Evolutionary conservation across 768 basidiomycete species (phyloP), one percentile per base, ranked within the genome.

Genomic region (Cyclocybe cylindracea): DNA sequence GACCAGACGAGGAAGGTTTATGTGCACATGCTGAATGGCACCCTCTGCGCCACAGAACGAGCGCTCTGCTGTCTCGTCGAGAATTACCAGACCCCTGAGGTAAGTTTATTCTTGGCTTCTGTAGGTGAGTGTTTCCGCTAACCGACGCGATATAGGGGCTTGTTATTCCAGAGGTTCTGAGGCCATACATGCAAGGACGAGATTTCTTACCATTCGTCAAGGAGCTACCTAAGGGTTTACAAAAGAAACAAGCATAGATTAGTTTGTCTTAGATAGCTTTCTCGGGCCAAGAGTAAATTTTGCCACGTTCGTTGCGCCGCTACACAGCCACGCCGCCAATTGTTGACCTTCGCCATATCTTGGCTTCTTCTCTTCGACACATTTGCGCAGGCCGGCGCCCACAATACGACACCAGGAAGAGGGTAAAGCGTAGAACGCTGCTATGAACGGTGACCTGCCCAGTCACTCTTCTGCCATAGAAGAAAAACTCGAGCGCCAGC

Each of bases 11-110:
- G 90, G 52, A 95, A 98, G 66, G 74, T 94, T 4, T 98, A 98
- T 71, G 95, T 97, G 4, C 97, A 99, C 77, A 99, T 99, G 97
- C 74, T 99, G 64, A 99, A 99, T 69, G 96, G 94, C 34, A 99
- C 97, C 3, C 80, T 99, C 40, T 97, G 94, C 61, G 97, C 97
- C 1, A 98, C 97, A 1, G 92, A 96, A 72, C 91, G 97, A 36
- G 92, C 97, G 1, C 76, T 98, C 14, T 98, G 96, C 71, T 98
- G 97, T 70, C 62, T 99, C 50, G 95, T 94, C n/a, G 97, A 99
- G 74, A 98, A 98, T 70, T 94, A 96, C 67, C 97, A 99, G 73
- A 98, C 94, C 0, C 79, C 89, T 0, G 94, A 97, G 44, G 95
- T 96, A 62, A 50, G 86, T 76, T 11, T 7, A 33, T 54, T 44